Evolutionary conservation across 768 basidiomycete species (phyloP).

Genomic region (Lactarius deliciosus): DNA sequence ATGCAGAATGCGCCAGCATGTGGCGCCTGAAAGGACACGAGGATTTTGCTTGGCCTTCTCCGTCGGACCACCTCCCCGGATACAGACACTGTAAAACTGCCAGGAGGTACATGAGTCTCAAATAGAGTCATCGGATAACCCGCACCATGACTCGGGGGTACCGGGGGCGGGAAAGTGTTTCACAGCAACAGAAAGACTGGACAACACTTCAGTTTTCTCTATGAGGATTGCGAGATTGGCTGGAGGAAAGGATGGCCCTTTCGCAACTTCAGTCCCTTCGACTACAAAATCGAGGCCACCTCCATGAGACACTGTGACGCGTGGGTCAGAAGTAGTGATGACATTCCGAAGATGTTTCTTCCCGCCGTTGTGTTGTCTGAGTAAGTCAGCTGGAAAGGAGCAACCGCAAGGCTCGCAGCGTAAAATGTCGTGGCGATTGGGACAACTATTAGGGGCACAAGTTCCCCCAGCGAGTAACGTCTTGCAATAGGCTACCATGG

Average conservation of each 20-base stretch:
- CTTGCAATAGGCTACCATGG: constrained; percentile 12
- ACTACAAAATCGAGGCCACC: constrained; percentile 16
- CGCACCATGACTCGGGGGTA: constrained; percentile 12
- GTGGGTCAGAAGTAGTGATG: not conserved
- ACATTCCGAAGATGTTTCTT: constrained; percentile 11
- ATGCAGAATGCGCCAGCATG: not conserved
- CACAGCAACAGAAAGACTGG: constrained; percentile 7
- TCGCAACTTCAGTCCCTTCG: not conserved
- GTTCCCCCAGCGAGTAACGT: constrained; percentile 18
- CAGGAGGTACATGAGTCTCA: not conserved
- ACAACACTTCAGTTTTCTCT: not conserved
- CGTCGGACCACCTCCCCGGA: not conserved
- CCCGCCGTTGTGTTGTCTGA: not conserved
- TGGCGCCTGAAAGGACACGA: constrained; percentile 13
- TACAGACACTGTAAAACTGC: constrained; percentile 10
- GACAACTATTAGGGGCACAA: constrained; percentile 27
- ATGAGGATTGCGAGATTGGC: not conserved
- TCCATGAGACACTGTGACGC: constrained; percentile 9
- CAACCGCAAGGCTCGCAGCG: constrained; percentile 32
- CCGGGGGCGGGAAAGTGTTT: not conserved
- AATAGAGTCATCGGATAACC: not conserved
- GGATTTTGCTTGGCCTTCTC: not conserved
- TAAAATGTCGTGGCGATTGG: constrained; percentile 26
- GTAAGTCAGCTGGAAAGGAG: not conserved
- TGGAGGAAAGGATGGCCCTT: not conserved